Evolutionary conservation across 2,329 filamentous ascomycete species (phyloP).

Genomic region (Aspergillus arachidicola): DNA sequence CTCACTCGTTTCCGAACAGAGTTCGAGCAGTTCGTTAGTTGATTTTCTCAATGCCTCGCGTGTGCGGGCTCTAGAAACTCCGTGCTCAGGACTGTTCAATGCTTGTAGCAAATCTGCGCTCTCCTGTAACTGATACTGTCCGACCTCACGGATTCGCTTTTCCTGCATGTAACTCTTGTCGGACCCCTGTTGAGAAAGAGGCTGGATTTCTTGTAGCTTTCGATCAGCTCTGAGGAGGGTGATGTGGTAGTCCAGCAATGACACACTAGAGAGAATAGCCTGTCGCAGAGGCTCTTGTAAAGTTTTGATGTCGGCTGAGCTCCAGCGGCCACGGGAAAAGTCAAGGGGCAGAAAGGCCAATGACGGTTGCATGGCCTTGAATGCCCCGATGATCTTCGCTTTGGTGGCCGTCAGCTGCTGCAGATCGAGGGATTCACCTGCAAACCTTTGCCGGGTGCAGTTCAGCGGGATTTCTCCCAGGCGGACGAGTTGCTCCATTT

Average conservation of each 20-base stretch:
- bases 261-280: conserved; percentile 36
- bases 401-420: conserved; percentile 32
- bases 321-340: conserved; percentile 50
- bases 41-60: conserved; percentile 35
- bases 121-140: conserved; percentile 37
- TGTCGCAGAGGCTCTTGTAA: conserved; percentile 41
- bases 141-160: conserved; percentile 24
- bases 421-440: conserved; percentile 18
- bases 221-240: conserved; percentile 17
- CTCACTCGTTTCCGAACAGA: conserved; percentile 27
- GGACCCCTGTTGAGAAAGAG: background rate
- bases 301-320: conserved; percentile 44
- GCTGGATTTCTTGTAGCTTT: background rate
- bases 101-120: conserved; percentile 39
- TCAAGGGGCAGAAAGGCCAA: conserved; percentile 51
- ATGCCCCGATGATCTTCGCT: conserved; percentile 35
- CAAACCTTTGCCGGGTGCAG: conserved; percentile 25
- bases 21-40: conserved; percentile 25
- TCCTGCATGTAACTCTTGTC: conserved; percentile 11
- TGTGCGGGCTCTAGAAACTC: conserved; percentile 35
- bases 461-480: conserved; percentile 33
- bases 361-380: conserved; percentile 42
- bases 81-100: conserved; percentile 42
- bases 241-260: conserved; percentile 48
- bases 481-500: conserved; percentile 32